Conservation (phyloP, 345 rosid species). For the Durio zibethinus region DNA sequence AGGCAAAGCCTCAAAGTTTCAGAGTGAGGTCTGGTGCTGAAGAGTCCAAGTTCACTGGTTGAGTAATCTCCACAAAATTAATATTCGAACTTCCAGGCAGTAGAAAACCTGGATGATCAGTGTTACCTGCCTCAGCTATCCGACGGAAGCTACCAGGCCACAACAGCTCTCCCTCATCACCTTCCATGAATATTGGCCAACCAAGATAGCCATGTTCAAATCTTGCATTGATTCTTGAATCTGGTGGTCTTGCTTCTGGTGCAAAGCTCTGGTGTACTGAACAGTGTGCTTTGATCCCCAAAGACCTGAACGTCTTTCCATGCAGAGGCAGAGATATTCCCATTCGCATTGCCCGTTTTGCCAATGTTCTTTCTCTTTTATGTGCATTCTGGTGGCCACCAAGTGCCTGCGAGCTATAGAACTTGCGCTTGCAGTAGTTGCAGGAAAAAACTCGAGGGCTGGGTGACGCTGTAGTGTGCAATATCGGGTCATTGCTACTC, state of each 20-base stretch:
- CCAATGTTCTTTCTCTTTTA: constrained; percentile 72
- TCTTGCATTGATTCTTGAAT: constrained; percentile 43
- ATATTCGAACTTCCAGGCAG: constrained; percentile 30
- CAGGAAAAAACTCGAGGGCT: constrained; percentile 67
- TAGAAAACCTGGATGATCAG: constrained; percentile 27
- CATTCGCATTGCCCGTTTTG: constrained; percentile 70
- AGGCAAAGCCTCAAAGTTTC: constrained; percentile 44
- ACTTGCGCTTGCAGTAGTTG: constrained; percentile 75
- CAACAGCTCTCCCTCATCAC: constrained; percentile 52
- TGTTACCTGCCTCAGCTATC: constrained; percentile 24
- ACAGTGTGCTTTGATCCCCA: constrained; percentile 65
- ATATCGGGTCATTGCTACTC: constrained; percentile 48
- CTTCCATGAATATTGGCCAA: constrained; percentile 49
- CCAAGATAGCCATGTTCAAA: constrained; percentile 47
- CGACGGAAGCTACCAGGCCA: constrained; percentile 82
- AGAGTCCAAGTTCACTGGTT: constrained; percentile 32
- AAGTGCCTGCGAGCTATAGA: constrained; percentile 81
- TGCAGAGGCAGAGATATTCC: constrained; percentile 61
- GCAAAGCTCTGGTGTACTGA: constrained; percentile 38
- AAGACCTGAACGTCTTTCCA: constrained; percentile 48
- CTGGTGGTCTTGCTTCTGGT: constrained; percentile 35
- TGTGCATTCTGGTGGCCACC: constrained; percentile 94
- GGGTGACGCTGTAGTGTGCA: constrained; percentile 21
- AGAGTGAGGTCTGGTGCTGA: constrained; percentile 61
- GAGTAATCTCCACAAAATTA: constrained; percentile 35